Percentiles rank a stretch among this genome's conserved stretches.
phyloP scores from a whole-genome alignment of 352 stramenopile species.

The Elongisporangium undulatum region DNA sequence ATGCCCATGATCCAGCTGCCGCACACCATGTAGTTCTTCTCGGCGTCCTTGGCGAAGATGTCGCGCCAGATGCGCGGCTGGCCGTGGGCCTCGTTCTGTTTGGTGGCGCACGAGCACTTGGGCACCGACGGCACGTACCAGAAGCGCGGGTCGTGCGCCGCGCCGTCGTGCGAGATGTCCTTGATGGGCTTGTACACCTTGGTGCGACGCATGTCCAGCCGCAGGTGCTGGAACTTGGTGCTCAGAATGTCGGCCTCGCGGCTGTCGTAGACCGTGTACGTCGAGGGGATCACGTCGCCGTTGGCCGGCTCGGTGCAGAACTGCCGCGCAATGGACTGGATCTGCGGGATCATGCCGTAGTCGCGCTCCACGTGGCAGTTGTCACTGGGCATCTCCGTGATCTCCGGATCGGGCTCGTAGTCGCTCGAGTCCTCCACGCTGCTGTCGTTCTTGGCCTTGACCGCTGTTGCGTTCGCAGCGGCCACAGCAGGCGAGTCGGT shows the following conservation, averaged over 20 bases:
- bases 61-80: not conserved
- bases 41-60: not conserved
- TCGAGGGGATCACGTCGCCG: not conserved
- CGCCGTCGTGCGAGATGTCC: not conserved
- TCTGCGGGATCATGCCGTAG: not conserved
- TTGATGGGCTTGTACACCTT: conserved; percentile 1
- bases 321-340: not conserved
- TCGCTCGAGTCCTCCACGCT: not conserved
- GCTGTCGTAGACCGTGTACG: not conserved
- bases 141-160: not conserved
- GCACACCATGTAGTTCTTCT: conserved; percentile 6
- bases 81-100: conserved; percentile 2
- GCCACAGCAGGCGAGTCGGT: too few species aligned
- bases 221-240: not conserved
- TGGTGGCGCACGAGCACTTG: conserved; percentile 1
- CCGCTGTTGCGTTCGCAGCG: not conserved
- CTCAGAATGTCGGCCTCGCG: not conserved
- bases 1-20: not conserved
- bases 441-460: not conserved
- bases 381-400: not conserved
- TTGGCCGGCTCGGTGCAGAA: not conserved
- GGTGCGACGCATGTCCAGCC: not conserved
- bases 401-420: not conserved
- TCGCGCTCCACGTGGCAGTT: not conserved
- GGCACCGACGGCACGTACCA: not conserved